A percentile compares a stretch with the other conserved stretches of the same genome.
Evolutionary conservation across 805 yeast genomes (phyloP).

Genomic region (Debaryomyces maramus): DNA sequence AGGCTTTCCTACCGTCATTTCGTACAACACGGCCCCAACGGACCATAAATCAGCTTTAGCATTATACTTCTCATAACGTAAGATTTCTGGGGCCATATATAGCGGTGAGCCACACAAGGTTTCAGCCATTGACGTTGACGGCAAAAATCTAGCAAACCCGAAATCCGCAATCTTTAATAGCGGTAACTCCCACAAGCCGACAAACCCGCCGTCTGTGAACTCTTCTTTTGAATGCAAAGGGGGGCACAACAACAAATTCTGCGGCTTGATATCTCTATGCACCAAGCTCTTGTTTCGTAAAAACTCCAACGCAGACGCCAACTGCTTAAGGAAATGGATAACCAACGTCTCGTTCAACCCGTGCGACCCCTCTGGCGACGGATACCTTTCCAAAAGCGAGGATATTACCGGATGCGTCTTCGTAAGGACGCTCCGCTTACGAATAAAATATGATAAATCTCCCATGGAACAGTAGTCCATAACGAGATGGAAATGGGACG

Average conservation of each 20-base stretch:
- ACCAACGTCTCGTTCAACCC: slow-evolving; percentile 82
- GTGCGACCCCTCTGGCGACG: slow-evolving; percentile 72
- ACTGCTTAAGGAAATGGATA: slow-evolving; percentile 81
- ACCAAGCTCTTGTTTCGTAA: slow-evolving; percentile 81
- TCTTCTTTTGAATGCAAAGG: slow-evolving; percentile 67
- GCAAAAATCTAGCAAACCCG: slow-evolving; percentile 94
- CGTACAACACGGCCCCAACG: slow-evolving; percentile 93
- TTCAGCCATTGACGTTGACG: slow-evolving; percentile 92
- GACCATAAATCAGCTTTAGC: slow-evolving; percentile 99
- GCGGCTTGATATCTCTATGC: slow-evolving; percentile 96
- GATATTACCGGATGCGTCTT: slow-evolving; percentile 77
- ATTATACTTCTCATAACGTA: slow-evolving; percentile 90
- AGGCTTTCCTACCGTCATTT: slow-evolving; percentile 95
- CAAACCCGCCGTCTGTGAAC: slow-evolving; percentile 57
- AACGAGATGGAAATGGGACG: slow-evolving; percentile 77
- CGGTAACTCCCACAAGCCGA: slow-evolving; percentile 87
- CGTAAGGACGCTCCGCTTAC: slow-evolving; percentile 68
- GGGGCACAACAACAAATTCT: slow-evolving; percentile 77
- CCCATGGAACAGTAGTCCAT: slow-evolving; percentile 98
- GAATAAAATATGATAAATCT: slow-evolving; percentile 84
- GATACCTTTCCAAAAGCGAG: slow-evolving; percentile 75
- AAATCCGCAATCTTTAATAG: slow-evolving; percentile 93
- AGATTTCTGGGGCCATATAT: slow-evolving; percentile 98
- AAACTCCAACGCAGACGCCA: slow-evolving; percentile 80
- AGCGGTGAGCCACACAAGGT: slow-evolving; percentile 97